Evolutionary conservation across 129 eudicot genomes (phyloP), one percentile per base, ranked within the genome.

Genomic region (Flaveria robusta): DNA sequence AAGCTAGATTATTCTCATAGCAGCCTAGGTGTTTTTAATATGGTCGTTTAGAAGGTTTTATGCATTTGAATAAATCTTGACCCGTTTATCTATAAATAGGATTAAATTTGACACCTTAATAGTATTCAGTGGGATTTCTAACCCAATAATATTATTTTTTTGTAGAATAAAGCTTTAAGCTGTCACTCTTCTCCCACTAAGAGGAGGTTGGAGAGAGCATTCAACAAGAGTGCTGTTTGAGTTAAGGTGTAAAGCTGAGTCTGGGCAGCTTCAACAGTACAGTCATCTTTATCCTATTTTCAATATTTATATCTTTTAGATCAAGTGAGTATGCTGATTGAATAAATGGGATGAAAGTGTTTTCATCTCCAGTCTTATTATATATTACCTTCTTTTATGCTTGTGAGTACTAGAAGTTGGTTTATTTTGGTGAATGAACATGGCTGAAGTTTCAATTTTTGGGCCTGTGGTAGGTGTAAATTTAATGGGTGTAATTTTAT

Each of bases 161-260:
- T 87, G 84, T 72, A 83, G 92, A 77, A 77, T 54, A 77, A 81
- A 78, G 75, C 68, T 19, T 74, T 76, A 42, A 79, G 82, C 10
- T 78, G 87, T 82, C 84, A 83, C 62, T 75, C 89, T 55, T 74
- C 85, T n/a, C 89, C 96, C 31, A 73, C 71, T 63, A 83, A 74
- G 79, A 66, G 73, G 58, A 84, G 88, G 82, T 75, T 90, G 80
- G 96, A 81, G 74, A 79, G 82, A 81, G 60, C 87, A 55, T 72
- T 75, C 74, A 76, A 89, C 45, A 84, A 52, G 37, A 72, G 59
- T 68, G 79, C 54, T 72, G 81, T 51, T 84, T 74, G 45, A 71
- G 56, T 37, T 72, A 66, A 27, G 46, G 60, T 24, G 23, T 66
- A 63, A 27, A 58, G 43, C 11, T 42, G 84, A 15, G 37, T 68